Evolutionary conservation across 768 basidiomycete species (phyloP).

Genomic region (Lentinula guzmanii): DNA sequence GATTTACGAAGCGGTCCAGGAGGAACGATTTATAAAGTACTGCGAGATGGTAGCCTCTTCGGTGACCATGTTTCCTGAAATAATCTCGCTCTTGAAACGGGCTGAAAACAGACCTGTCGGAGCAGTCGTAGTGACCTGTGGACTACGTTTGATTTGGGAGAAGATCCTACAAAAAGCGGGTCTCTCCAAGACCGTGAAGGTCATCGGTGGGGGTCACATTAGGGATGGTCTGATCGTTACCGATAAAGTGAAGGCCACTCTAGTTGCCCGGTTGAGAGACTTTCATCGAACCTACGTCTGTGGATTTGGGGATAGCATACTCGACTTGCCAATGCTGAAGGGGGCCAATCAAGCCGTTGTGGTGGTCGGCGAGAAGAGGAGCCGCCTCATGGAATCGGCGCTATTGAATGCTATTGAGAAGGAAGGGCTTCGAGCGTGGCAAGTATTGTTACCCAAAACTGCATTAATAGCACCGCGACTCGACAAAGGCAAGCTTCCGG

Average conservation of each 20-base stretch:
- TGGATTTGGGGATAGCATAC: slow-evolving; percentile 17
- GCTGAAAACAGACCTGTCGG: slow-evolving; percentile 9
- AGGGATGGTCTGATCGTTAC: slow-evolving; percentile 15
- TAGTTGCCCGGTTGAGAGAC: slow-evolving; percentile 14
- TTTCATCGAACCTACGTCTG: slow-evolving; percentile 13
- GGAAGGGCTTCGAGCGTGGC: slow-evolving; percentile 12
- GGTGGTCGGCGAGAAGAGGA: slow-evolving; percentile 18
- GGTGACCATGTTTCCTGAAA: slow-evolving; percentile 12
- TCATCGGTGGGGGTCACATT: slow-evolving; percentile 15
- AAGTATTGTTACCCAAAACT: slow-evolving; percentile 14
- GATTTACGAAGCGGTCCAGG: slow-evolving; percentile 13
- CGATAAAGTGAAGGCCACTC: slow-evolving; percentile 10
- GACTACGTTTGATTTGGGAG: slow-evolving; percentile 13
- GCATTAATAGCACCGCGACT: slow-evolving; percentile 9
- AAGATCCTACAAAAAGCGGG: slow-evolving; percentile 13
- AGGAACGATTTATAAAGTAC: slow-evolving; percentile 9
- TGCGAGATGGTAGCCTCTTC: slow-evolving; percentile 14
- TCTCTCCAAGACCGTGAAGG: slow-evolving; percentile 14
- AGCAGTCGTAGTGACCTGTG: slow-evolving; percentile 14
- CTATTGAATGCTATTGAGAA: slow-evolving; percentile 14
- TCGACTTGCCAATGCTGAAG: slow-evolving; percentile 19
- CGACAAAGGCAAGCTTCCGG: slow-evolving; percentile 12
- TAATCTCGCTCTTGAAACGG: slow-evolving; percentile 9
- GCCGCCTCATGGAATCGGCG: slow-evolving; percentile 15
- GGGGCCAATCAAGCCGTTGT: slow-evolving; percentile 16